phyloP scores from a whole-genome alignment of 2,329 filamentous ascomycete species.

The Xenosphaeropsis pyriputrescens region DNA sequence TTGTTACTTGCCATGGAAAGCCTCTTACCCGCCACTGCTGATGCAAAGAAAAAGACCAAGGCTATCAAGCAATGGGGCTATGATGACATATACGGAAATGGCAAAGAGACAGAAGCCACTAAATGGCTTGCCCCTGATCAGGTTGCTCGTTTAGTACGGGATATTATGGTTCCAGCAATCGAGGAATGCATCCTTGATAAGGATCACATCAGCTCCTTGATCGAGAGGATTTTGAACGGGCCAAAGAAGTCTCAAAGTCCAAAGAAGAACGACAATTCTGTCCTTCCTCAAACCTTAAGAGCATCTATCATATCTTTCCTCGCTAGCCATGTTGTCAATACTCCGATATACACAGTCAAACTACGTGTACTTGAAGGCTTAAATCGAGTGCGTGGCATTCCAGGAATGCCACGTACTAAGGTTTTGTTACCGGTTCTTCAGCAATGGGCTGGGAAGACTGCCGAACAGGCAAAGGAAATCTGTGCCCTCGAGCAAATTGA shows the following conservation, averaged over 20 bases:
- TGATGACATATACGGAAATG: constrained; percentile 48
- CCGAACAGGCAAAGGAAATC: constrained; percentile 31
- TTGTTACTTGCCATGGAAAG: constrained; percentile 42
- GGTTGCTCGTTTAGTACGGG: constrained; percentile 43
- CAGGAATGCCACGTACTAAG: constrained; percentile 53
- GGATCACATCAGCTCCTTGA: constrained; percentile 48
- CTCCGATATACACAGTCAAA: constrained; percentile 57
- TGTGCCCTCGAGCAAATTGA: constrained; percentile 33
- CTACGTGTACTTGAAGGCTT: constrained; percentile 56
- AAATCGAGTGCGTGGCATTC: constrained; percentile 58
- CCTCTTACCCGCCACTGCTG: constrained; percentile 25
- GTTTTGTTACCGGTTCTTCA: constrained; percentile 62
- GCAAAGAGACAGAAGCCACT: constrained; percentile 27
- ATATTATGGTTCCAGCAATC: constrained; percentile 56
- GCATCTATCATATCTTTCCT: constrained; percentile 56
- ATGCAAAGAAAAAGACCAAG: constrained; percentile 25
- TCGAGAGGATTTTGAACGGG: constrained; percentile 47
- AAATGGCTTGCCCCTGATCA: constrained; percentile 44
- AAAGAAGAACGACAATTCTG: constrained; percentile 27
- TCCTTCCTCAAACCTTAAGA: constrained; percentile 43
- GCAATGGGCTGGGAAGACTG: constrained; percentile 46
- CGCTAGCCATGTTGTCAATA: constrained; percentile 53
- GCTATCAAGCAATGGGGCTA: constrained; percentile 38
- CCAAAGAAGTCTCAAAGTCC: constrained; percentile 22
- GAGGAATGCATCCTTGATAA: constrained; percentile 80